A percentile compares a stretch with the other conserved stretches of the same genome.
Evolutionary conservation across 352 stramenopile genomes (phyloP).

Genomic region (Blastocystis sp.): DNA sequence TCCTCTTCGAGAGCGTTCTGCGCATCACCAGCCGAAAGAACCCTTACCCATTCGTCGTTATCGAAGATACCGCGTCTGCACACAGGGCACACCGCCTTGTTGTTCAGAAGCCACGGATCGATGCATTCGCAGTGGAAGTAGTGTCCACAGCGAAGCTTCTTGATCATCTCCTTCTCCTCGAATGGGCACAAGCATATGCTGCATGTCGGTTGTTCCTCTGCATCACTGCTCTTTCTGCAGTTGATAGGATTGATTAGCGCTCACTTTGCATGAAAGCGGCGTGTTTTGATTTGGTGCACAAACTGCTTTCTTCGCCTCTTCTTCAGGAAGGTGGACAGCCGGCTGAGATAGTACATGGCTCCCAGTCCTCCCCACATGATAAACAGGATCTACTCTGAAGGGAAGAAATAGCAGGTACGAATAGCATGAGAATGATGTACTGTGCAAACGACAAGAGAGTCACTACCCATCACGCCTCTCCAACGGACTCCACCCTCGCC

Average conservation of each 20-base stretch:
- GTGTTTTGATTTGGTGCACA: conserved; percentile 34
- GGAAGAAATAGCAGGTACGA: neutral
- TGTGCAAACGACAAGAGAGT: neutral
- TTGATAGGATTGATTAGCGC: neutral
- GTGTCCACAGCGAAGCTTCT: conserved; percentile 33
- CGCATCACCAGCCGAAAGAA: neutral
- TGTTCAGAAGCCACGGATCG: conserved; percentile 53
- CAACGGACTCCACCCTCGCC: neutral
- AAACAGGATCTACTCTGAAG: conserved; percentile 21
- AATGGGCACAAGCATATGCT: conserved; percentile 52
- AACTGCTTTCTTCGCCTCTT: neutral
- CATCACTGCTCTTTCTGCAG: neutral
- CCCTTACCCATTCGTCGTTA: conserved; percentile 12
- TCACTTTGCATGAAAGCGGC: neutral
- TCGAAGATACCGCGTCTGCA: conserved; percentile 39
- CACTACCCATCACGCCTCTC: neutral
- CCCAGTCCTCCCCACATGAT: conserved; percentile 11
- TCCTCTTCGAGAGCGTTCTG: conserved; percentile 49
- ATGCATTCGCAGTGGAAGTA: conserved; percentile 51
- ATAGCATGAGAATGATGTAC: conserved; percentile 5
- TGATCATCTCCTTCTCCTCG: conserved; percentile 46
- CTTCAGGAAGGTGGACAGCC: neutral
- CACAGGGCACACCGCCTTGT: conserved; percentile 54
- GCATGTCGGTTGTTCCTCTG: conserved; percentile 3
- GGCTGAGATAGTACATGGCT: neutral